Base-by-base conservation (phyloP, 768 basidiomycete genomes). In the Tricholoma furcatifolium region DNA sequence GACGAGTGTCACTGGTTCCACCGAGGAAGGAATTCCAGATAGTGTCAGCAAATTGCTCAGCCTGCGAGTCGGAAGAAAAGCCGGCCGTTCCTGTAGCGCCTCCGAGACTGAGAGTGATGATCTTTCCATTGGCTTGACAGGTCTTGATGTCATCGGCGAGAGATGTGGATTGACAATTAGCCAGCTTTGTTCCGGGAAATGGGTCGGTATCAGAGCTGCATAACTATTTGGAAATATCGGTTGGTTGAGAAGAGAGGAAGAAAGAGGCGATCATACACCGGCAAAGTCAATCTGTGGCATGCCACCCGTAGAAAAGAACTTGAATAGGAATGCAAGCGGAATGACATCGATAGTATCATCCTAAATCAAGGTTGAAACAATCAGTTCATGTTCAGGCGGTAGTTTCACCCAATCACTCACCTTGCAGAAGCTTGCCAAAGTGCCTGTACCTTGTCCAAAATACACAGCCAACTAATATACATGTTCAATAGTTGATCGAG, bases 11-110 rank as follows among this genome's bases (percentile, higher is more conserved):
- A 53, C 79, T 81, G 1, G 71, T 72, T 14, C 86, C 85, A 8
- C 83, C 85, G 17, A 88, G 72, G 71, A 87, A 85, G n/a, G 81
- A 57, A 63, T 84, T 74, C 85, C 86, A 88, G 40, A 87, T 74
- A 1, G 76, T 78, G 43, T 80, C 70, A 0, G 81, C 84, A 59
- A 84, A 87, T 6, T 67, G 61, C 36, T 68, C 48, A 0, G 78
- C 84, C 61, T 83, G 75, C 0, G 72, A 60, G 44, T 82, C 81
- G 20, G 75, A 78, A 23, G 68, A 59, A 62, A 86, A 86, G 17
- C 67, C 66, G 2, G 71, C 77, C 8, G 74, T 71, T 7, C 82
- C 82, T 2, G 75, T 78, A 6, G 80, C 81, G 38, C 81, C 81
- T 32, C 82, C 81, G 24, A 80, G 63, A 50, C 74, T 76, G 39